phyloP scores from a whole-genome alignment of 192 early-diverging fungal species.

The Thamnidium elegans region DNA sequence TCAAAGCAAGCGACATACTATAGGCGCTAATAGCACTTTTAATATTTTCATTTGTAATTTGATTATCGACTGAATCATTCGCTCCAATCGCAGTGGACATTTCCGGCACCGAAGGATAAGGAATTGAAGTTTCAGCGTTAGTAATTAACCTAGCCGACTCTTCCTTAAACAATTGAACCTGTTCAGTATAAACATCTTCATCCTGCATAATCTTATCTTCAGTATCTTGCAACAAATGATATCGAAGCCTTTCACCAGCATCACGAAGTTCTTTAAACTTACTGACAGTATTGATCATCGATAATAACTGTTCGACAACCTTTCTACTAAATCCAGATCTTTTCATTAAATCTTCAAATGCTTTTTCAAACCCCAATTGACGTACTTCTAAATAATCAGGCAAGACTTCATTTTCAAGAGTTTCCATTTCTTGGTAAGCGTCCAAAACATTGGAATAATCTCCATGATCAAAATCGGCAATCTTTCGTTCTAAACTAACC shows the following conservation, averaged over 20 bases:
- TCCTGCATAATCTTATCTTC: background rate
- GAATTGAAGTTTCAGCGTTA: slow-evolving; percentile 9
- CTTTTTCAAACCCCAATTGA: slow-evolving; percentile 37
- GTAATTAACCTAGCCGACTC: slow-evolving; percentile 19
- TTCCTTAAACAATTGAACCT: slow-evolving; percentile 18
- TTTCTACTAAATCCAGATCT: slow-evolving; percentile 24
- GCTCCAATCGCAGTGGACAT: slow-evolving; percentile 28
- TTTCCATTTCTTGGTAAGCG: slow-evolving; percentile 28
- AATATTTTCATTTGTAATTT: slow-evolving; percentile 27
- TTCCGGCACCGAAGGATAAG: slow-evolving; percentile 14
- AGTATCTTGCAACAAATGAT: slow-evolving; percentile 11
- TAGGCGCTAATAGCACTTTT: slow-evolving; percentile 17
- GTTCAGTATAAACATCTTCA: slow-evolving; percentile 22
- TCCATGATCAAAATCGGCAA: slow-evolving; percentile 26
- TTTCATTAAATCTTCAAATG: slow-evolving; percentile 25
- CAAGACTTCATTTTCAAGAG: background rate
- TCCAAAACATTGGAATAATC: slow-evolving; percentile 21
- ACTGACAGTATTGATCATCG: slow-evolving; percentile 26
- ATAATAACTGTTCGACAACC: slow-evolving; percentile 32
- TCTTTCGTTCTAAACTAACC: slow-evolving; percentile 18
- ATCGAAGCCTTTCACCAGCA: slow-evolving; percentile 23
- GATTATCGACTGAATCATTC: slow-evolving; percentile 7
- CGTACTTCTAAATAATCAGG: slow-evolving; percentile 33
- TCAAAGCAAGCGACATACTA: slow-evolving; percentile 24
- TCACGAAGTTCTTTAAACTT: slow-evolving; percentile 22